Percentiles rank a stretch among this genome's conserved stretches.
Evolutionary conservation across 1,284 basidiomycete genomes (phyloP).

Genomic region (Somion occarium): DNA sequence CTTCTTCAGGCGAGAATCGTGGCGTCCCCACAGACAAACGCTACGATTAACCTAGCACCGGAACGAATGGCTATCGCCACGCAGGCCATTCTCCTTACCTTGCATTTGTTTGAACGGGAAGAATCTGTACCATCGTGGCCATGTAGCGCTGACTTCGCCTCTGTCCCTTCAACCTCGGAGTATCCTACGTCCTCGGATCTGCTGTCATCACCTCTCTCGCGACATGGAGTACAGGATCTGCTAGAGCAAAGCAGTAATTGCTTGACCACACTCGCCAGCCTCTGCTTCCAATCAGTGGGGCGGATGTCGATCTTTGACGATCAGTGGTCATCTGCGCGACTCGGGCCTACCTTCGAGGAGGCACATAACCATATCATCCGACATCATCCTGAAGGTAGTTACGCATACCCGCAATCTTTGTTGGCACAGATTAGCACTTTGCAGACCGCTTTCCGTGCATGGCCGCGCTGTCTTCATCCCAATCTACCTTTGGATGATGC

Average conservation of each 20-base stretch:
- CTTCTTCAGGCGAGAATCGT: constrained; percentile 62
- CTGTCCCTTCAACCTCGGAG: constrained; percentile 55
- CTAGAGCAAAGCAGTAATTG: constrained; percentile 63
- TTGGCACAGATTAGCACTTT: constrained; percentile 71
- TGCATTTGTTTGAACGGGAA: constrained; percentile 72
- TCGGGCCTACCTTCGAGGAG: constrained; percentile 67
- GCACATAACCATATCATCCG: constrained; percentile 58
- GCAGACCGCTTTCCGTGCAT: constrained; percentile 77
- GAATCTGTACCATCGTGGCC: constrained; percentile 70
- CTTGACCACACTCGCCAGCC: constrained; percentile 57
- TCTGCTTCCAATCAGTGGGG: constrained; percentile 69
- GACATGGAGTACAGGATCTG: constrained; percentile 74
- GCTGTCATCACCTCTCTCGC: constrained; percentile 50
- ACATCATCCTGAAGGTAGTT: constrained; percentile 65
- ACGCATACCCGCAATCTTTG: constrained; percentile 67
- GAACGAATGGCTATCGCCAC: constrained; percentile 77
- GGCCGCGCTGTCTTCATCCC: constrained; percentile 76
- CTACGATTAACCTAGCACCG: constrained; percentile 48
- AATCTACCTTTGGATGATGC: constrained; percentile 55
- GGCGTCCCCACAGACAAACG: constrained; percentile 33
- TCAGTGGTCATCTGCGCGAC: constrained; percentile 61
- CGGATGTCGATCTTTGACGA: constrained; percentile 84
- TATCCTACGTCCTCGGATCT: constrained; percentile 69
- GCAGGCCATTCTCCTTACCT: constrained; percentile 73
- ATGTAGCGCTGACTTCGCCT: constrained; percentile 63